Evolutionary conservation across 805 yeast species (phyloP).

Genomic region (Vanderwaltozyma yarrowii): DNA sequence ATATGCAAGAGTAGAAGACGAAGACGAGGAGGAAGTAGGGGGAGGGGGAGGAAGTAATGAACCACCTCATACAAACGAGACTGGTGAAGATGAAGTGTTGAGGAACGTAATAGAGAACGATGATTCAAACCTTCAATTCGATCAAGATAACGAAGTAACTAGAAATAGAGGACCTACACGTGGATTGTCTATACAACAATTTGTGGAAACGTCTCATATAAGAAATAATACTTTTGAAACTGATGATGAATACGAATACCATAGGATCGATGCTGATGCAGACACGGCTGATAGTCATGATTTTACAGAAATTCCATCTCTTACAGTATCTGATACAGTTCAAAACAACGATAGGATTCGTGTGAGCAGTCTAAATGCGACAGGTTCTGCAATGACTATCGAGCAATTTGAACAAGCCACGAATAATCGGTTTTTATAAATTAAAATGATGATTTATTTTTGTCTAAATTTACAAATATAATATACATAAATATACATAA

Average conservation of each 20-base stretch:
- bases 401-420: conserved; percentile 3
- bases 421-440: conserved; percentile 6
- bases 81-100: too few relatives aligned
- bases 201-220: conserved; percentile 16
- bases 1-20: conserved; percentile 25
- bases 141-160: background rate
- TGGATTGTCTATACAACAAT: conserved; percentile 15
- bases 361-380: conserved; percentile 8
- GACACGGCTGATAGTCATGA: conserved; percentile 15
- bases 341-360: conserved; percentile 8
- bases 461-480: background rate
- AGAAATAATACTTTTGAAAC: conserved; percentile 13
- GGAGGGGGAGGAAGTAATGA: conserved; percentile 10
- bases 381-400: background rate
- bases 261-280: conserved; percentile 26
- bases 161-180: background rate
- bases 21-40: conserved; percentile 10
- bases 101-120: background rate
- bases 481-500: conserved; percentile 1
- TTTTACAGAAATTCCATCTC: conserved; percentile 8
- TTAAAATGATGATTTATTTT: background rate
- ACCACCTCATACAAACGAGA: too few relatives aligned
- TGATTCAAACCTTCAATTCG: background rate
- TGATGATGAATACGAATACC: conserved; percentile 26
- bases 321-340: conserved; percentile 11